Evolutionary conservation across 2,329 filamentous ascomycete genomes (phyloP).

Genomic region (Chrysosporium queenslandicum): DNA sequence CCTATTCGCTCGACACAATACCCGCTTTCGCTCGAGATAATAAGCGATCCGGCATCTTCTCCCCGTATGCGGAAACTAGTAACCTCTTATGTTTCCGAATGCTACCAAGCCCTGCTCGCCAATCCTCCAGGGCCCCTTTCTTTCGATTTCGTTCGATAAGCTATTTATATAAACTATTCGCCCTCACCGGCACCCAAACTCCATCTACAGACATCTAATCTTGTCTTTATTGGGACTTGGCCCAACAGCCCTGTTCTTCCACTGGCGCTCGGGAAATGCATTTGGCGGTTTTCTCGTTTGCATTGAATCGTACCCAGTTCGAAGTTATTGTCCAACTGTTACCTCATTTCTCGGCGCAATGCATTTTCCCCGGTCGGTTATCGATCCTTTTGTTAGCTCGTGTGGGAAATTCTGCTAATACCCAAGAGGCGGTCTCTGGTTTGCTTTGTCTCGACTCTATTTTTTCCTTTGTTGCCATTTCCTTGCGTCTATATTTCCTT

Average conservation of each 20-base stretch:
- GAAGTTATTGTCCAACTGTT: constrained; percentile 1
- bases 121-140: neutral
- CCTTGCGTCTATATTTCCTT: neutral
- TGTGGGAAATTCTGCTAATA: constrained; percentile 1
- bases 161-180: neutral
- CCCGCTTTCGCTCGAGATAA: neutral
- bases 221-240: constrained; percentile 1
- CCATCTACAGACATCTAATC: neutral
- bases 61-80: neutral
- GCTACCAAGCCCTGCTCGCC: neutral
- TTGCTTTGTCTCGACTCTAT: neutral
- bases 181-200: constrained; percentile 4
- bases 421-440: neutral
- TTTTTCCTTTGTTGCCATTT: constrained; percentile 8
- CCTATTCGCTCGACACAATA: neutral
- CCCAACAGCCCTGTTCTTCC: neutral
- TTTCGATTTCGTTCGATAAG: neutral
- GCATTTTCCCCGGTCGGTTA: neutral
- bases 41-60: neutral
- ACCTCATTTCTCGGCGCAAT: constrained; percentile 11
- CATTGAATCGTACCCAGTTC: constrained; percentile 12
- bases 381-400: constrained; percentile 3
- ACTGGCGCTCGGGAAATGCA: constrained; percentile 4
- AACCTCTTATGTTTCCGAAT: neutral
- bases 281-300: constrained; percentile 6